Evolutionary conservation across 768 basidiomycete genomes (phyloP).

Genomic region (Dioszegia aurantiaca): DNA sequence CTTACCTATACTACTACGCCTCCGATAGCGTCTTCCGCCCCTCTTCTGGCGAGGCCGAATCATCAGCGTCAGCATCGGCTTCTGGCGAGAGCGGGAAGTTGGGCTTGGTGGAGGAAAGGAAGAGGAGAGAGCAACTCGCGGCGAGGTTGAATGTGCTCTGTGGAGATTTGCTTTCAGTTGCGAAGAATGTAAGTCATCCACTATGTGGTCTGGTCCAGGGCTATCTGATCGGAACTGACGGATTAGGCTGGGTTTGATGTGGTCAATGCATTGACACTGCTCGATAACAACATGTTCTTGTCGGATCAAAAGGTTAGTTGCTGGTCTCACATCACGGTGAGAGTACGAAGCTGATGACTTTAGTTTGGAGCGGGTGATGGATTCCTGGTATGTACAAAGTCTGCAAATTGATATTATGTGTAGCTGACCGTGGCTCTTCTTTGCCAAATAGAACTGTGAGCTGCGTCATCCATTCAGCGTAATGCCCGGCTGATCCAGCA

Average conservation of each 20-base stretch:
- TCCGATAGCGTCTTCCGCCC: conserved; percentile 66
- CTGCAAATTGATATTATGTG: too few species aligned
- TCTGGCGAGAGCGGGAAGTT: not conserved
- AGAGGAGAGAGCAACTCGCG: conserved; percentile 62
- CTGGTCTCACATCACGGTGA: not conserved
- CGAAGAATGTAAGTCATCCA: conserved; percentile 62
- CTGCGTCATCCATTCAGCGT: not conserved
- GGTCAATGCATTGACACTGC: conserved; percentile 87
- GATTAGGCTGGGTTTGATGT: conserved; percentile 81
- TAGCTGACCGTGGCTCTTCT: conserved; percentile 3
- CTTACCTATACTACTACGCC: conserved; percentile 94
- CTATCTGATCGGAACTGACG: not conserved
- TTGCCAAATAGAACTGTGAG: conserved; percentile 25
- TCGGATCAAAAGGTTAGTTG: conserved; percentile 66
- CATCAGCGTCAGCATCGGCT: not conserved
- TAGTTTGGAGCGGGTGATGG: conserved; percentile 90
- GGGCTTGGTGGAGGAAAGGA: conserved; percentile 50
- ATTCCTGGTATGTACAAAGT: conserved; percentile 56
- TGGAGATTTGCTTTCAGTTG: conserved; percentile 74
- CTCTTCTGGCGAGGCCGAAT: conserved; percentile 7
- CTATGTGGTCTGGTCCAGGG: not conserved
- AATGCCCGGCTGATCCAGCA: conserved; percentile 33
- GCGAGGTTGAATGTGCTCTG: conserved; percentile 69
- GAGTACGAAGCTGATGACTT: not conserved
- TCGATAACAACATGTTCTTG: conserved; percentile 86